Conservation (phyloP, 2,329 filamentous ascomycete species). For the Spiromastix sp. region DNA sequence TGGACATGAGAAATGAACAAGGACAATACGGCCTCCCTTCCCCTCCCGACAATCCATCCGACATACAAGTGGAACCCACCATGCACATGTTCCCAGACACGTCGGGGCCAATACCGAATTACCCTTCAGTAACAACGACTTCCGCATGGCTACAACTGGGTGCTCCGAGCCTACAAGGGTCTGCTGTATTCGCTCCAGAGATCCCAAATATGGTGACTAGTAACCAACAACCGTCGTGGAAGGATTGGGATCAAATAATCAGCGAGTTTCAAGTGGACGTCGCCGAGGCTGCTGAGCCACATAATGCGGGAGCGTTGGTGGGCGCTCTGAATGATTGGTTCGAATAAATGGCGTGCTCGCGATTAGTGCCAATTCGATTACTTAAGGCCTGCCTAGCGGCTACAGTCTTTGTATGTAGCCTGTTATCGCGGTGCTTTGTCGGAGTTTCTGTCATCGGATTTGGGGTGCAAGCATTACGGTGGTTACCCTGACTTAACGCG, state of each 20-base stretch:
- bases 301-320: background rate
- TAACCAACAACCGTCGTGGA: conserved; percentile 8
- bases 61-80: background rate
- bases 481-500: too few species aligned
- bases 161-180: background rate
- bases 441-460: too few species aligned
- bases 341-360: conserved; percentile 8
- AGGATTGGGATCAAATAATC: conserved; percentile 12
- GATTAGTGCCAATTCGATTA: background rate
- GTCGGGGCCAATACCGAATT: background rate
- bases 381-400: too few species aligned
- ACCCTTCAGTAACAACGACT: background rate
- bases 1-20: too few species aligned
- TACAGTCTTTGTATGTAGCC: too few species aligned
- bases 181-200: background rate
- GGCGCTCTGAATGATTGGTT: conserved; percentile 8
- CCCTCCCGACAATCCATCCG: background rate
- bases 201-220: background rate
- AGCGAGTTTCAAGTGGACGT: conserved; percentile 13
- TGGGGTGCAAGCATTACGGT: too few species aligned
- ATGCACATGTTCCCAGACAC: too few species aligned
- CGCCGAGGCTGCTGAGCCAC: conserved; percentile 1
- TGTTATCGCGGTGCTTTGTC: too few species aligned
- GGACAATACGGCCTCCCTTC: too few species aligned
- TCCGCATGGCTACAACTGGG: background rate